phyloP scores from a whole-genome alignment of 345 rosid genomes.

The Citrus reticulata region DNA sequence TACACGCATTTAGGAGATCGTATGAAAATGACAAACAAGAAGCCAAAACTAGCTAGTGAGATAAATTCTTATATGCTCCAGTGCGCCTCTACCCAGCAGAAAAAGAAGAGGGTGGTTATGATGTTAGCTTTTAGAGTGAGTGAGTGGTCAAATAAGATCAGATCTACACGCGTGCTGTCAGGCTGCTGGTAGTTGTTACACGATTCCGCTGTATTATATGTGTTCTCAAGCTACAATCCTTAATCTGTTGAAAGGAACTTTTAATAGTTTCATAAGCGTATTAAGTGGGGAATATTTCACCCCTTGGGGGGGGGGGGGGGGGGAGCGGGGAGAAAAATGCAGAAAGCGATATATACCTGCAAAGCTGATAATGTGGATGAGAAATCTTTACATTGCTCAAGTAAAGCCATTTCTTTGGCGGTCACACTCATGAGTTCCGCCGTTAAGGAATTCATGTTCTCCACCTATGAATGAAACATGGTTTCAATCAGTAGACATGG shows the following conservation, averaged over 20 bases:
- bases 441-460: constrained; percentile 58
- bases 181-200: constrained; percentile 45
- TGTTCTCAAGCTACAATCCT: constrained; percentile 83
- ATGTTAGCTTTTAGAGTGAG: constrained; percentile 60
- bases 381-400: constrained; percentile 64
- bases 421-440: constrained; percentile 63
- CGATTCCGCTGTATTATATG: constrained; percentile 71
- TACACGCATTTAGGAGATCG: constrained; percentile 15
- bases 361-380: constrained; percentile 61
- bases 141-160: constrained; percentile 63
- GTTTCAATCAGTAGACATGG: not conserved
- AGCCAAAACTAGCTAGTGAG: constrained; percentile 30
- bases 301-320: too few species aligned
- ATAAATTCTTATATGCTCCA: constrained; percentile 30
- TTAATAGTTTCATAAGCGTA: not conserved
- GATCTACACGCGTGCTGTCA: constrained; percentile 68
- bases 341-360: constrained; percentile 50
- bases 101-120: constrained; percentile 38
- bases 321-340: not conserved
- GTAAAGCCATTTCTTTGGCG: constrained; percentile 62
- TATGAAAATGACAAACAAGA: constrained; percentile 25
- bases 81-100: constrained; percentile 31
- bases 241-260: constrained; percentile 45
- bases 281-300: not conserved
- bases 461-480: constrained; percentile 49